Evolutionary conservation across 139 green algal species (phyloP).

Genomic region (Trebouxia sp.): DNA sequence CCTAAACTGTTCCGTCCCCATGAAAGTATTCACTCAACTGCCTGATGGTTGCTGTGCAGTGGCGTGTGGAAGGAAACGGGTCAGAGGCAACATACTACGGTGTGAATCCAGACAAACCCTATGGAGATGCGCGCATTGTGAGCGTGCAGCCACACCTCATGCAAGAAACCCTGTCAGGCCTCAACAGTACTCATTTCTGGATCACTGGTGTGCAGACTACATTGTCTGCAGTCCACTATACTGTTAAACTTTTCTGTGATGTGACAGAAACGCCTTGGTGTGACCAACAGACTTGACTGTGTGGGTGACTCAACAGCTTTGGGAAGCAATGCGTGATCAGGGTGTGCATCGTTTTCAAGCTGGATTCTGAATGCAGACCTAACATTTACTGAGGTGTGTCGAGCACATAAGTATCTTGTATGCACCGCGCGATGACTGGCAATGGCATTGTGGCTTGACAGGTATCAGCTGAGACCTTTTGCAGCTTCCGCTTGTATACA

Average conservation of each 20-base stretch:
- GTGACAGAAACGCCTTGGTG: neutral
- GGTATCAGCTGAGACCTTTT: no score
- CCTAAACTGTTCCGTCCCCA: neutral
- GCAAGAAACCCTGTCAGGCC: neutral
- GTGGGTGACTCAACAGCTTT: no score
- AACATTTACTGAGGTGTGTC: no score
- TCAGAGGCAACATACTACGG: neutral
- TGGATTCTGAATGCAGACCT: no score
- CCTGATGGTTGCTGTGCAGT: neutral
- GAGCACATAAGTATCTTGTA: no score
- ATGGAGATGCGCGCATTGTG: conserved; percentile 3
- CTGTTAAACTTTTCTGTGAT: neutral
- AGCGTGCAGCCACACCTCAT: conserved; percentile 19
- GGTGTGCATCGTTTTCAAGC: no score
- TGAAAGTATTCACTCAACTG: neutral
- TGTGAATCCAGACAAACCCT: neutral
- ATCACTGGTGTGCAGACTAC: neutral
- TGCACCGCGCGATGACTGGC: no score
- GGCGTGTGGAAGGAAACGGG: neutral
- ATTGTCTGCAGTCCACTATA: neutral
- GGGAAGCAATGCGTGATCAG: no score
- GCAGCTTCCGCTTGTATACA: no score
- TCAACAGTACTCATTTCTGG: neutral
- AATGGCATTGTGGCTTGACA: no score
- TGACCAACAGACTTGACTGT: neutral